A percentile compares a stretch with the other conserved stretches of the same genome.
Conservation (phyloP, 352 stramenopile genomes). For the Globisporangium viniferum region DNA sequence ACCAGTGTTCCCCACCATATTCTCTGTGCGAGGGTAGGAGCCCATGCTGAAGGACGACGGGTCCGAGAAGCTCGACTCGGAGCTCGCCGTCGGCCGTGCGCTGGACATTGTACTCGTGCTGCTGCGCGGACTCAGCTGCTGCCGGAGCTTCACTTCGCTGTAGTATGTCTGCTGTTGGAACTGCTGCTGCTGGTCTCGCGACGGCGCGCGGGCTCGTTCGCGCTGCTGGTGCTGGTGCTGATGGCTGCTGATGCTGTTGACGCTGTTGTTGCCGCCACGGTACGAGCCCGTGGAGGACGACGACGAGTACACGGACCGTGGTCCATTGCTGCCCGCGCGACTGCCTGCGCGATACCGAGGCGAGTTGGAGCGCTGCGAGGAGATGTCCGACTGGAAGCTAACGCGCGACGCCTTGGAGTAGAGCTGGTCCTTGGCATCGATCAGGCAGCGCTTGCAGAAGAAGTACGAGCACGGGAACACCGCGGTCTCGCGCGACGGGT, state of each 20-base stretch:
- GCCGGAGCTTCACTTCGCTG: conserved; percentile 12
- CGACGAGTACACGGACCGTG: conserved; percentile 15
- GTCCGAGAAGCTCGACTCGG: conserved; percentile 19
- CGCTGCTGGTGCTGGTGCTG: neutral
- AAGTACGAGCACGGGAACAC: conserved; percentile 52
- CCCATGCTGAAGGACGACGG: neutral
- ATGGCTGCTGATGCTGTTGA: conserved; percentile 16
- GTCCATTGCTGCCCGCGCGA: conserved; percentile 2
- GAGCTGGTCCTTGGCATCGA: conserved; percentile 40
- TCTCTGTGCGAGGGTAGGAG: conserved; percentile 6
- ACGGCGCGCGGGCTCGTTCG: neutral
- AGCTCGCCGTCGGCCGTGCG: conserved; percentile 8
- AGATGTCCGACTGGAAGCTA: conserved; percentile 45
- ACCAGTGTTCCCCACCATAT: neutral
- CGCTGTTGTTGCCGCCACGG: conserved; percentile 18
- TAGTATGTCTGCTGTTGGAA: conserved; percentile 3
- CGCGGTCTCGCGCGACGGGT: conserved; percentile 40
- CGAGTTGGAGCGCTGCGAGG: conserved; percentile 23
- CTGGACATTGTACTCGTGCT: conserved; percentile 15
- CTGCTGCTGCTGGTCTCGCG: neutral
- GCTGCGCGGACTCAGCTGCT: conserved; percentile 16
- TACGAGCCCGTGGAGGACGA: conserved; percentile 20
- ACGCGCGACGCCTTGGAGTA: conserved; percentile 31
- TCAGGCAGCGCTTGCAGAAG: conserved; percentile 60
- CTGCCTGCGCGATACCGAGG: conserved; percentile 9